Evolutionary conservation across 2,329 filamentous ascomycete genomes (phyloP).

Genomic region (Clathrospora elynae): DNA sequence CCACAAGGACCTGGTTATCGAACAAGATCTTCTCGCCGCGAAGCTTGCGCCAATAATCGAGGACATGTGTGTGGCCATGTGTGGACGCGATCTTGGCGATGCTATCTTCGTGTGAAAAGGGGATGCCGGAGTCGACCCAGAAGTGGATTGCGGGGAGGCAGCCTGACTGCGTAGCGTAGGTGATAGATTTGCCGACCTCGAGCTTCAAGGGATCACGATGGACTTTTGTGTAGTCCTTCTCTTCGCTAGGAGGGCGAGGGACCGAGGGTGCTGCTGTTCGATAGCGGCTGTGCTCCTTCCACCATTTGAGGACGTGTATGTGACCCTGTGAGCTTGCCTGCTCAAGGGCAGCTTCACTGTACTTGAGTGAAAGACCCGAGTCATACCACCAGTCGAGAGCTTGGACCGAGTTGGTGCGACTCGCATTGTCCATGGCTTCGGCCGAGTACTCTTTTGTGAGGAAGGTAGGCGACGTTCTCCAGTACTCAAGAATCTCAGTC

Average conservation of each 20-base stretch:
- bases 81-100: conserved; percentile 84
- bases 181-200: conserved; percentile 82
- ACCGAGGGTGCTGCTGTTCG: conserved; percentile 39
- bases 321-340: conserved; percentile 84
- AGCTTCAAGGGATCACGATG: conserved; percentile 56
- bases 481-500: conserved; percentile 86
- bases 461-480: conserved; percentile 82
- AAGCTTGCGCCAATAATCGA: conserved; percentile 80
- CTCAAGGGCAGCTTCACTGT: conserved; percentile 85
- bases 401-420: conserved; percentile 80
- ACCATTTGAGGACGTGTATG: conserved; percentile 89
- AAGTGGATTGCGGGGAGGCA: conserved; percentile 78
- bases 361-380: conserved; percentile 77
- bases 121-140: conserved; percentile 84
- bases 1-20: conserved; percentile 81
- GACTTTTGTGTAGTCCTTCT: conserved; percentile 19
- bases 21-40: conserved; percentile 80
- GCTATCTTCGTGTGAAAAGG: conserved; percentile 77
- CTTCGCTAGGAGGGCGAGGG: conserved; percentile 18
- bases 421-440: conserved; percentile 86
- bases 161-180: conserved; percentile 82
- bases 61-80: conserved; percentile 80
- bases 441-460: conserved; percentile 83
- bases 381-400: conserved; percentile 92
- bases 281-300: conserved; percentile 71